These are phyloP conservation scores for Collariella sp. DNA, from an alignment of 495 filamentous ascomycete species.

Conservation along the genomic window DNA sequence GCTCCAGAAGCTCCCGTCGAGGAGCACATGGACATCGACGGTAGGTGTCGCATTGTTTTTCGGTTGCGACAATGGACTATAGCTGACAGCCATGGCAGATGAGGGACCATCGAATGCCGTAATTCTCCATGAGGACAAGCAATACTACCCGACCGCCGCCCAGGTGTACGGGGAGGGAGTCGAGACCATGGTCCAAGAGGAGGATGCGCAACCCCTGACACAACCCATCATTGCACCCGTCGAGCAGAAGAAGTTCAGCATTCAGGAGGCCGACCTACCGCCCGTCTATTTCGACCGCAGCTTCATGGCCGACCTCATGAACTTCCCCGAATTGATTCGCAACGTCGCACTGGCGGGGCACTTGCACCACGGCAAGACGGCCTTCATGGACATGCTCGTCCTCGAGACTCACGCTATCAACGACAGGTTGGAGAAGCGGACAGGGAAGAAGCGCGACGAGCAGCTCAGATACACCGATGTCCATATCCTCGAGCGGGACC, in stretches of 20 bases:
- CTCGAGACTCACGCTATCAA: slow-evolving; percentile 84
- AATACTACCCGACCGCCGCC: slow-evolving; percentile 94
- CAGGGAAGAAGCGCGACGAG: slow-evolving; percentile 75
- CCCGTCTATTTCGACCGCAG: slow-evolving; percentile 72
- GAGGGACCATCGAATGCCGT: slow-evolving; percentile 96
- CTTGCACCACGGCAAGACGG: slow-evolving; percentile 95
- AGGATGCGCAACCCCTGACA: slow-evolving; percentile 86
- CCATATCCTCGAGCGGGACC: slow-evolving; percentile 77
- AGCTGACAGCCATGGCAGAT: slow-evolving; percentile 29
- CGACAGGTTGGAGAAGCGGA: slow-evolving; percentile 66
- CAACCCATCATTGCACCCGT: slow-evolving; percentile 92
- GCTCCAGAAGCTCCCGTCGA: slow-evolving; percentile 56
- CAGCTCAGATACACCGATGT: slow-evolving; percentile 91
- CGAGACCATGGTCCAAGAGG: slow-evolving; percentile 92
- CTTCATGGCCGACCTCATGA: slow-evolving; percentile 96
- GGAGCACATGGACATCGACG: slow-evolving; percentile 91
- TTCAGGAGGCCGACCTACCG: slow-evolving; percentile 86
- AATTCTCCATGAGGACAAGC: slow-evolving; percentile 95
- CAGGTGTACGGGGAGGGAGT: slow-evolving; percentile 92
- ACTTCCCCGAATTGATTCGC: slow-evolving; percentile 84
- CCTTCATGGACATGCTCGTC: slow-evolving; percentile 97
- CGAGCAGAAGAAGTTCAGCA: slow-evolving; percentile 87
- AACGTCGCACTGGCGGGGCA: slow-evolving; percentile 90
- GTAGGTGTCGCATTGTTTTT: slow-evolving; percentile 33
- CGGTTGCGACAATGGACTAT: slow-evolving; percentile 2